Evolutionary conservation across 2,329 filamentous ascomycete species (phyloP).

Genomic region (Geosmithia putterillii): DNA sequence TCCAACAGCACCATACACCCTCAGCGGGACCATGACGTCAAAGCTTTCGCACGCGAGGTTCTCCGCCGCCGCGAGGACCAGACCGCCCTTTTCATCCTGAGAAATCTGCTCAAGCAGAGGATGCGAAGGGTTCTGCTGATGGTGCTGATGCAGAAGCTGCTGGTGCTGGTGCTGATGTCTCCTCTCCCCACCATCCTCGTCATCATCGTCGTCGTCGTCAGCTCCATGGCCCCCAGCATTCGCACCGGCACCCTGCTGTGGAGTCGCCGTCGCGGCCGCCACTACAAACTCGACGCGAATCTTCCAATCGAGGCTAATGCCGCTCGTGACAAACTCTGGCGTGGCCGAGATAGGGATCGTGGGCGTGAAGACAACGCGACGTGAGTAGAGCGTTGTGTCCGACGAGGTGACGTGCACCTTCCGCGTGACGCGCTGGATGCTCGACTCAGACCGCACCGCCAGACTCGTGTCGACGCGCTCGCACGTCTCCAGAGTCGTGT

Average conservation of each 20-base stretch:
- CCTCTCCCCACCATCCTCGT: conserved; percentile 12
- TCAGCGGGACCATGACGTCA: conserved; percentile 74
- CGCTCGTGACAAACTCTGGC: conserved; percentile 84
- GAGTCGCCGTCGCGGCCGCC: conserved; percentile 27
- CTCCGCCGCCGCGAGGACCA: conserved; percentile 66
- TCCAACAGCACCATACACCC: conserved; percentile 59
- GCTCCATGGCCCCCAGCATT: neutral
- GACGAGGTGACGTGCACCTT: conserved; percentile 67
- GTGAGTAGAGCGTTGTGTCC: conserved; percentile 72
- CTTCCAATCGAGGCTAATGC: conserved; percentile 79
- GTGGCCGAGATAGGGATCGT: conserved; percentile 76
- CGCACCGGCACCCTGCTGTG: neutral
- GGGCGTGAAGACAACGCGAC: conserved; percentile 67
- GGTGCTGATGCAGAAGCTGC: neutral
- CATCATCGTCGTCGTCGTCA: neutral
- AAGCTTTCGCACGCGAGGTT: conserved; percentile 77
- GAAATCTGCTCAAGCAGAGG: conserved; percentile 68
- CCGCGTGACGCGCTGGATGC: conserved; percentile 75
- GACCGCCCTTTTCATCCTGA: conserved; percentile 63
- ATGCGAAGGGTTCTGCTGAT: conserved; percentile 9
- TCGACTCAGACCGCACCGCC: conserved; percentile 73
- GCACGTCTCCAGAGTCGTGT: conserved; percentile 72
- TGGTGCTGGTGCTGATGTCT: conserved; percentile 7
- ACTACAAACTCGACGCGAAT: conserved; percentile 89
- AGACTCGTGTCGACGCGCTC: conserved; percentile 73